Evolutionary conservation across 2,329 filamentous ascomycete genomes (phyloP), one percentile per base, ranked within the genome.

Genomic region (Arthrobotrys megalospora): DNA sequence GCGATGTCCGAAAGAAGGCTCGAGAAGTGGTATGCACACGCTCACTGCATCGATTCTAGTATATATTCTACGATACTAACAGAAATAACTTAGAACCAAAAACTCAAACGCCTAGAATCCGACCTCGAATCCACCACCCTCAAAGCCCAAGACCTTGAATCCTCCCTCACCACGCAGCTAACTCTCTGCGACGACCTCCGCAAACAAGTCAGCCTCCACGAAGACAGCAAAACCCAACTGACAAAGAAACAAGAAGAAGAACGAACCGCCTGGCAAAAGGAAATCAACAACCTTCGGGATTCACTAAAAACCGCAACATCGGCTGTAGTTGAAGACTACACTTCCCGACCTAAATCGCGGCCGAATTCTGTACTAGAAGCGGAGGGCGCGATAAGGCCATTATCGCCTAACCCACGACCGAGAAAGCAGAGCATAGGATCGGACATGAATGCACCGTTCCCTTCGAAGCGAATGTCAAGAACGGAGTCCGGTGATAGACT

Each of bases 1-100:
- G 90, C 4, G 96, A 98, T 45, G 89, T 97, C 85, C 89, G 96
- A 80, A 93, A 92, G 83, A 98, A 96, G 85, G 92, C 94, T 67
- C 89, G 96, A 79, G 96, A 99, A 84, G 88, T 91, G 82, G 92
- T 94, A 87, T 85, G 90, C 14, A 6, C 1, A 8, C 7, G 86
- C 48, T 16, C 3, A 14, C 5, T 11, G 1, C 6, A 14, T 8
- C 43, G n/a, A 14, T 2, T 64, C 19, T 21, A 28, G 5, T 2
- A 28, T 28, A n/a, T 45, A 21, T 24, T 24, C 38, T 2, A 24
- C 5, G 0, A 52, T 19, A 12, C 63, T 53, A 64, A 79, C 55
- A 14, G 41, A 8, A 64, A 69, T 36, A n/a, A n/a, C n/a, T n/a
- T 75, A 93, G 88, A 92, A 92, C 67, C 85, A 88, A 14, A 92